Percentiles rank a stretch among this genome's conserved stretches.
Conservation (phyloP, 768 basidiomycete species). For the Suillus spraguei region DNA sequence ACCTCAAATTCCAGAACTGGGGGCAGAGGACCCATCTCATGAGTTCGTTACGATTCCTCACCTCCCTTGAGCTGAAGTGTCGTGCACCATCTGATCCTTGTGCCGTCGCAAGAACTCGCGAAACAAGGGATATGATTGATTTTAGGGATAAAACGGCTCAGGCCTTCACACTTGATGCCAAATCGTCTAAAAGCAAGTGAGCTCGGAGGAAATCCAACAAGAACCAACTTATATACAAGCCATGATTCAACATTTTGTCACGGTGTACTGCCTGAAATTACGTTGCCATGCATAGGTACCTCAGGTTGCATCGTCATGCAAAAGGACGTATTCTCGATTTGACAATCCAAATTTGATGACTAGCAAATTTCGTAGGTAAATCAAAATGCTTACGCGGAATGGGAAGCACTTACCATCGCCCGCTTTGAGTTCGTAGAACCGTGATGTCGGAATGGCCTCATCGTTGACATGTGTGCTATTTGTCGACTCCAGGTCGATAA, state of each 20-base stretch:
- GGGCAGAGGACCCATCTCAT: not conserved
- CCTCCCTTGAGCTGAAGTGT: not conserved
- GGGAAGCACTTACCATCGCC: slow-evolving; percentile 66
- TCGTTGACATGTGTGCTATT: slow-evolving; percentile 95
- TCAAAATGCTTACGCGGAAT: not conserved
- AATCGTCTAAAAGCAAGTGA: not conserved
- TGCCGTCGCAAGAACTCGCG: not conserved
- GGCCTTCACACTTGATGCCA: not conserved
- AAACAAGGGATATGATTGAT: not conserved
- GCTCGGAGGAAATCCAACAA: not conserved
- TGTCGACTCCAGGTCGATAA: slow-evolving; percentile 98
- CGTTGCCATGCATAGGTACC: not conserved
- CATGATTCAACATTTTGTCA: not conserved
- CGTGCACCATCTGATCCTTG: not conserved
- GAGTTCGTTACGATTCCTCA: not conserved
- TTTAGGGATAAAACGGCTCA: not conserved
- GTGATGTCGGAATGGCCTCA: slow-evolving; percentile 76
- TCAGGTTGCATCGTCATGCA: slow-evolving; percentile 73
- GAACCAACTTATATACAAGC: not conserved
- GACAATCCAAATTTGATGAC: slow-evolving; percentile 88
- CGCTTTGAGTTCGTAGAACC: slow-evolving; percentile 83
- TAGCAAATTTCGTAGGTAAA: slow-evolving; percentile 32
- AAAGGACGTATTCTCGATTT: slow-evolving; percentile 79
- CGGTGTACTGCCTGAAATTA: not conserved
- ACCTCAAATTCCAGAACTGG: not conserved